Base-by-base conservation (phyloP, 228 moss, liverwort and hornwort species). In the Sphagnum magellanicum region DNA sequence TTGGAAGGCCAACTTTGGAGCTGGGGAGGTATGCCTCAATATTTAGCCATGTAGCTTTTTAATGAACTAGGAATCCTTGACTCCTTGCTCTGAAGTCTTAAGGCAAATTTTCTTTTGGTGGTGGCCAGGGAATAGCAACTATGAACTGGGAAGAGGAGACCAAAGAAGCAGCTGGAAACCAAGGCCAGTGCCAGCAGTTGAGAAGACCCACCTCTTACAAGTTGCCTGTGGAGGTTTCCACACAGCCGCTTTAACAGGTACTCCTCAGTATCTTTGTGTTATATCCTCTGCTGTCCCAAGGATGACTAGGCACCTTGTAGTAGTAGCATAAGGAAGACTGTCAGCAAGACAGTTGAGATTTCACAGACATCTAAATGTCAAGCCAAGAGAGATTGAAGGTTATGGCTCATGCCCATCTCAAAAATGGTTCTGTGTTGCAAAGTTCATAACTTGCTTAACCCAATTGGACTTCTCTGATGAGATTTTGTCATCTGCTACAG, bases 161-260 rank as follows among this genome's bases (percentile, higher is more conserved):
- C 78, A 87, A 50, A 84, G 82, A 74, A 81, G 88, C 77, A 82
- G 85, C 59, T 97, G 97, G 93, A 93, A 80, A 77, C 90, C 97
- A 59, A 78, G 74, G 79, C 82, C 87, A 60, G 81, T 95, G 65
- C 74, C 90, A 68, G 87, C 85, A 65, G 83, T 84, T n/a, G 85
- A 86, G 77, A 79, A 60, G 62, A 82, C 63, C 11, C 73, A 68
- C 53, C 78, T 95, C 1, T 63, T 65, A 14, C 87, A 90, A 78
- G 89, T 93, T 71, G 84, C 96, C 64, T 97, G 96, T 81, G 96
- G 93, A 63, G 93, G 93, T 17, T 97, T 91, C 71, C 93, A 97
- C 75, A 79, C 89, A 68, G 91, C 80, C 59, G 96, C 93, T 9
- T 70, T 97, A 63, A 90, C 91, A 75, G 91, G 94, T 94, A 73